A percentile compares a stretch with the other conserved stretches of the same genome.
Evolutionary conservation across 192 early-diverging fungal genomes (phyloP).

Genomic region (Paraglomus occultum): DNA sequence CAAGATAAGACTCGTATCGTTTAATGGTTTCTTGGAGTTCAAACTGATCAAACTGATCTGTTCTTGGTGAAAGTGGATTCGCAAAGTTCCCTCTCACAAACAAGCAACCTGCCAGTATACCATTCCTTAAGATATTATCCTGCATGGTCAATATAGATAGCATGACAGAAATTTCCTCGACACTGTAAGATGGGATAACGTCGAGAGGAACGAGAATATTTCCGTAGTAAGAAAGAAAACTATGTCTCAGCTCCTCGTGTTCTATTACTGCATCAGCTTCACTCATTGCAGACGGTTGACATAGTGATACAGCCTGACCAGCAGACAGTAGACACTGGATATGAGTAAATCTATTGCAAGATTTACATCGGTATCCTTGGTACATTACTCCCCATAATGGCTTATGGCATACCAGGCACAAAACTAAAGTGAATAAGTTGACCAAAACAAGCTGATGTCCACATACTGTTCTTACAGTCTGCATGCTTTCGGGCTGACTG

Average conservation of each 20-base stretch:
- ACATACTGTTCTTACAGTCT: slow-evolving; percentile 21
- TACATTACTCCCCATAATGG: slow-evolving; percentile 57
- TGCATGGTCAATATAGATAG: slow-evolving; percentile 37
- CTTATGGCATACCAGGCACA: slow-evolving; percentile 47
- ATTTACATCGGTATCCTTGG: slow-evolving; percentile 54
- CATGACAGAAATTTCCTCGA: slow-evolving; percentile 40
- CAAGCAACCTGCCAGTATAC: slow-evolving; percentile 38
- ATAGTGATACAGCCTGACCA: not conserved
- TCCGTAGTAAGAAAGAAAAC: slow-evolving; percentile 36
- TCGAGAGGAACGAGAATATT: slow-evolving; percentile 33
- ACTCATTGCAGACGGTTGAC: slow-evolving; percentile 22
- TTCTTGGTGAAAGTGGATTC: slow-evolving; percentile 27
- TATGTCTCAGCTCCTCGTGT: slow-evolving; percentile 33
- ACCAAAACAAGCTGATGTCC: slow-evolving; percentile 52
- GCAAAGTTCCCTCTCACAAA: slow-evolving; percentile 29
- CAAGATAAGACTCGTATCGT: slow-evolving; percentile 30
- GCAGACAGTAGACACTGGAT: slow-evolving; percentile 32
- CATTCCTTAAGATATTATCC: slow-evolving; percentile 38
- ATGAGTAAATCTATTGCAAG: slow-evolving; percentile 52
- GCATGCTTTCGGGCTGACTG: slow-evolving; percentile 4
- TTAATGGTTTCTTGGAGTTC: slow-evolving; percentile 30
- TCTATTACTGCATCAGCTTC: slow-evolving; percentile 40
- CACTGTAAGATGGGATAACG: slow-evolving; percentile 18
- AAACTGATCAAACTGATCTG: slow-evolving; percentile 31
- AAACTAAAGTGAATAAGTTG: slow-evolving; percentile 52